Conservation (phyloP, 345 rosid species). For the Bruguiera sexangula region DNA sequence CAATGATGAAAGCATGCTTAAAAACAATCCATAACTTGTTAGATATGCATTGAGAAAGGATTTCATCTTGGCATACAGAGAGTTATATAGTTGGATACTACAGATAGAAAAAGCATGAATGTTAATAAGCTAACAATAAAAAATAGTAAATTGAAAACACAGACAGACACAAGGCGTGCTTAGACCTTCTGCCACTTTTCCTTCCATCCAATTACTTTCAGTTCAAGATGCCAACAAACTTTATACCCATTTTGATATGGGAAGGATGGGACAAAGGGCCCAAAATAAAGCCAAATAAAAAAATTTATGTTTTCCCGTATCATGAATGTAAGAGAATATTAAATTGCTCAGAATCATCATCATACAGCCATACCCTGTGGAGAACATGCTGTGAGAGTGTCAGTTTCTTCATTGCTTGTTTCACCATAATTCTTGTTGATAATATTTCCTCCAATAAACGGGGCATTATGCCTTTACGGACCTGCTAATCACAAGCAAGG, state of each 20-base stretch:
- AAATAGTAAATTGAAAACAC: background rate
- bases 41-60: background rate
- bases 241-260: no score
- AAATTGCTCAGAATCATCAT: background rate
- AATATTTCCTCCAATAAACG: conserved; percentile 88
- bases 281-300: background rate
- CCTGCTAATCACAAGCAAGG: conserved; percentile 32
- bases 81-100: background rate
- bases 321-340: conserved; percentile 6
- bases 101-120: background rate
- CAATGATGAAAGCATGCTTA: background rate
- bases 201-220: no score
- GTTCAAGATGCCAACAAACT: no score
- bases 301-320: background rate
- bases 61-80: background rate
- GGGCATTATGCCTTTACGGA: conserved; percentile 77
- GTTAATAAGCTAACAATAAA: background rate
- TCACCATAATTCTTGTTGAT: conserved; percentile 92
- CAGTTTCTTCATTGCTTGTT: conserved; percentile 86
- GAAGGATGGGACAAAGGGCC: no score
- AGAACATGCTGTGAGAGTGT: conserved; percentile 72
- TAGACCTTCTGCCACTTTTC: no score
- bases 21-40: background rate
- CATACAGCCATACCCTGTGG: conserved; percentile 57
- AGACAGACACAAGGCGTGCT: background rate